Conservation (phyloP, 441 rosid genomes). For the Populus hybrid region DNA sequence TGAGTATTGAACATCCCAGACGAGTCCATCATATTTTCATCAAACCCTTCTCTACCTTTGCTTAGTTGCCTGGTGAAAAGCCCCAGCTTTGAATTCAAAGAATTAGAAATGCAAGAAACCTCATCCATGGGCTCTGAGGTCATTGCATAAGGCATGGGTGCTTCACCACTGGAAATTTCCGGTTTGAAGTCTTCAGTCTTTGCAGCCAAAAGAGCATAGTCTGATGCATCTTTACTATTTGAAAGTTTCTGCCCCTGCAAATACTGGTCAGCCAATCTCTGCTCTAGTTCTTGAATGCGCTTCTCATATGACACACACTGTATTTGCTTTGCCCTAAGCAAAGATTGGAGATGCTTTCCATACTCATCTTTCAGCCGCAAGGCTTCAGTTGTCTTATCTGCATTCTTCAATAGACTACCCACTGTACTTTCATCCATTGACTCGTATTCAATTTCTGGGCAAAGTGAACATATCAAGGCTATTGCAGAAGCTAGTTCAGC, state of each 20-base stretch:
- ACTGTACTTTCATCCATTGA: constrained; percentile 60
- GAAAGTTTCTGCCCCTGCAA: constrained; percentile 54
- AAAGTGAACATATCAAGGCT: constrained; percentile 69
- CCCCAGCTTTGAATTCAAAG: constrained; percentile 47
- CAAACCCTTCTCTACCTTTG: constrained; percentile 79
- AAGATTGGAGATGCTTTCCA: constrained; percentile 61
- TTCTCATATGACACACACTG: constrained; percentile 84
- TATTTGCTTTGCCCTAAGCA: constrained; percentile 74
- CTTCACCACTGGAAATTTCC: constrained; percentile 42
- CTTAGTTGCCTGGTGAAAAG: constrained; percentile 54
- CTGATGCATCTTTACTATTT: constrained; percentile 45
- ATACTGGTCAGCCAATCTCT: constrained; percentile 72
- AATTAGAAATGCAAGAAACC: constrained; percentile 81
- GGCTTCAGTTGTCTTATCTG: constrained; percentile 86
- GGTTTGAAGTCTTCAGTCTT: constrained; percentile 45
- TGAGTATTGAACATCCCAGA: constrained; percentile 59
- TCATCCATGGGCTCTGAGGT: constrained; percentile 94
- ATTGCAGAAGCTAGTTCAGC: constrained; percentile 98
- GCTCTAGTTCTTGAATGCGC: constrained; percentile 93
- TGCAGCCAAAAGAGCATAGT: constrained; percentile 30
- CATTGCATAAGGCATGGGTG: constrained; percentile 43
- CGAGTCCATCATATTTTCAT: constrained; percentile 94
- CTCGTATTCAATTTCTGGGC: constrained; percentile 65
- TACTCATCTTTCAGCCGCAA: constrained; percentile 81
- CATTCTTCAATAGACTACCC: constrained; percentile 58